Conservation (phyloP, 2,329 filamentous ascomycete species). For the Colletotrichum liaoningense region DNA sequence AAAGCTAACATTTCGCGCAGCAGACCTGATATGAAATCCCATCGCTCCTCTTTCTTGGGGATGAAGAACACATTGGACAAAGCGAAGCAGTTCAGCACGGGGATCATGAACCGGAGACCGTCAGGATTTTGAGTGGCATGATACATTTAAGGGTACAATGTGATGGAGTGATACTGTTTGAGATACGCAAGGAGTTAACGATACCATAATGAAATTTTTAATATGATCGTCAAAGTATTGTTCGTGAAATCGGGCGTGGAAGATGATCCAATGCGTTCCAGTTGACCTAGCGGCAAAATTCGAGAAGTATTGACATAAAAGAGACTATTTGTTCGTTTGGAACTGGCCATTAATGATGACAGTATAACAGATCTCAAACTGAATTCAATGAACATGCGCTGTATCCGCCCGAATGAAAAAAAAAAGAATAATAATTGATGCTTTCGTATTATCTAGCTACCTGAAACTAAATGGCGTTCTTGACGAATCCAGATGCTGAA, state of each 20-base stretch:
- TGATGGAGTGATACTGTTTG: not conserved
- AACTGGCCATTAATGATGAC: no score
- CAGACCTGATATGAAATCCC: constrained; percentile 29
- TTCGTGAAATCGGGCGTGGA: not conserved
- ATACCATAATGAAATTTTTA: not conserved
- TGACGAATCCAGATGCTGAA: no score
- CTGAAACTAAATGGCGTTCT: no score
- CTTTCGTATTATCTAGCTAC: no score
- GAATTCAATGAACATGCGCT: no score
- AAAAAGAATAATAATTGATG: no score
- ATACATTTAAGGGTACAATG: no score
- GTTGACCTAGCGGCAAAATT: not conserved
- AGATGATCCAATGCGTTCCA: not conserved
- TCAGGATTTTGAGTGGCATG: constrained; percentile 19
- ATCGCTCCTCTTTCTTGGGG: constrained; percentile 31
- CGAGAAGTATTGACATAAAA: no score
- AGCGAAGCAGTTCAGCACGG: constrained; percentile 32
- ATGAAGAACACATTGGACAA: constrained; percentile 36
- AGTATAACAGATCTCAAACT: no score
- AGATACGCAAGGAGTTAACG: not conserved
- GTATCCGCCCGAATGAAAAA: no score
- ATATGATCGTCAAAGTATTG: not conserved
- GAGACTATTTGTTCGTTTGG: accelerated
- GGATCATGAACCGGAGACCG: constrained; percentile 32
- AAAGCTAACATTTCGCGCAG: not conserved